These are phyloP conservation scores for Casuarina cunninghamiana DNA, from an alignment of 306 rosid species.

Conservation along the genomic window DNA sequence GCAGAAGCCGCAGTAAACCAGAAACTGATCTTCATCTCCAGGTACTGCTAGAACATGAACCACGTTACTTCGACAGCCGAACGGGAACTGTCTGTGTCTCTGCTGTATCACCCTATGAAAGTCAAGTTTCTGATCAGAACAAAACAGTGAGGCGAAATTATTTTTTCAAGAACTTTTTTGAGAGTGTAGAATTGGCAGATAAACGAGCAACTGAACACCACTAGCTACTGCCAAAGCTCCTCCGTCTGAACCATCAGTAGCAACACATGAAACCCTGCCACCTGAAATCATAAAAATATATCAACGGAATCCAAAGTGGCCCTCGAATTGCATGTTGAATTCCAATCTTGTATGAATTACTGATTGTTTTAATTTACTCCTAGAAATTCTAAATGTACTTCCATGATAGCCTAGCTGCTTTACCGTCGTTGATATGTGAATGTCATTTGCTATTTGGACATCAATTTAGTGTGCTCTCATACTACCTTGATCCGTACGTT, in stretches of 20 bases:
- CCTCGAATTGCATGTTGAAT: neutral
- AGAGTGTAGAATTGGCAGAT: neutral
- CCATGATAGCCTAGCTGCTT: neutral
- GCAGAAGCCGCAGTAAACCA: neutral
- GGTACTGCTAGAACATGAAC: constrained; percentile 61
- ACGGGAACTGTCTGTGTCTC: no score
- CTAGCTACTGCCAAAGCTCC: constrained; percentile 64
- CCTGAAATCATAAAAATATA: constrained; percentile 32
- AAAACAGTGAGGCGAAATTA: neutral
- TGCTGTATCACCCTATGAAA: no score
- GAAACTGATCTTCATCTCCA: neutral
- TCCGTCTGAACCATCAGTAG: constrained; percentile 54
- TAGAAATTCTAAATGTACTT: no score
- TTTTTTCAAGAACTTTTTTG: neutral
- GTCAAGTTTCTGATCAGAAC: no score
- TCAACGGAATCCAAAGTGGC: neutral
- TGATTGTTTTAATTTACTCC: neutral
- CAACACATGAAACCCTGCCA: constrained; percentile 57
- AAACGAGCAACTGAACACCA: constrained; percentile 2
- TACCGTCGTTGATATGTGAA: neutral
- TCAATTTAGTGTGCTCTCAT: neutral
- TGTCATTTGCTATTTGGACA: neutral
- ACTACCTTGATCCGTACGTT: neutral
- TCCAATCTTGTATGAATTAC: neutral
- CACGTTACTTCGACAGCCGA: neutral